These are phyloP conservation scores for Alternaria sp. DNA, from an alignment of 2,329 filamentous ascomycete species.

Conservation along the genomic window DNA sequence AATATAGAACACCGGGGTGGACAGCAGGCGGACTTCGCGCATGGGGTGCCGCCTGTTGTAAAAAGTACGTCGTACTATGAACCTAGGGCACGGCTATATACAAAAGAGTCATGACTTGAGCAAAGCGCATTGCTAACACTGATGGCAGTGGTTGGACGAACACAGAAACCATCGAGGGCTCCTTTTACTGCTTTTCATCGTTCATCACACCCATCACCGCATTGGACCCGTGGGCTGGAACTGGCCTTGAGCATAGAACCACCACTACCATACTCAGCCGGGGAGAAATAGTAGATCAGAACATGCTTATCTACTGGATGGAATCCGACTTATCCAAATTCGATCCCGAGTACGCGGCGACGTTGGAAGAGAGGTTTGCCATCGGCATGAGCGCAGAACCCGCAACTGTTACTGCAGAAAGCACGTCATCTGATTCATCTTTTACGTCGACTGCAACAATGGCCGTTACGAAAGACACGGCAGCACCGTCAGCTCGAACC, in stretches of 20 bases:
- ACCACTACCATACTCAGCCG: not conserved
- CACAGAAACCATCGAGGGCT: not conserved
- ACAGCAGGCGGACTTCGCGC: not conserved
- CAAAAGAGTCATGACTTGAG: not conserved
- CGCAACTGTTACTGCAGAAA: not conserved
- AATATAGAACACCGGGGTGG: not conserved
- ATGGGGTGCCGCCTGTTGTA: not conserved
- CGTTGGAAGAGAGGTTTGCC: not conserved
- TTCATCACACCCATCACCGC: not conserved
- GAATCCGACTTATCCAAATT: not conserved
- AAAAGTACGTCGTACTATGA: not conserved
- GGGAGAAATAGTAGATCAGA: not conserved
- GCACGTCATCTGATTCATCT: not conserved
- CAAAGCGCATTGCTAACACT: not conserved
- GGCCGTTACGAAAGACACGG: not conserved
- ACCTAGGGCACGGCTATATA: not conserved
- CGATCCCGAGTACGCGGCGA: not conserved
- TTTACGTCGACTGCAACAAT: not conserved
- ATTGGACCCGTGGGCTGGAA: not conserved
- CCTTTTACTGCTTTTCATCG: not conserved
- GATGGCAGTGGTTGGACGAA: not conserved
- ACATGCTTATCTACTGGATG: not conserved
- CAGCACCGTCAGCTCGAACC: not conserved
- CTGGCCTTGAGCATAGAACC: not conserved
- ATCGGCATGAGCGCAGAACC: constrained; percentile 17